phyloP scores from a whole-genome alignment of 371 early-diverging fungal species.

The Cokeromyces recurvatus region DNA sequence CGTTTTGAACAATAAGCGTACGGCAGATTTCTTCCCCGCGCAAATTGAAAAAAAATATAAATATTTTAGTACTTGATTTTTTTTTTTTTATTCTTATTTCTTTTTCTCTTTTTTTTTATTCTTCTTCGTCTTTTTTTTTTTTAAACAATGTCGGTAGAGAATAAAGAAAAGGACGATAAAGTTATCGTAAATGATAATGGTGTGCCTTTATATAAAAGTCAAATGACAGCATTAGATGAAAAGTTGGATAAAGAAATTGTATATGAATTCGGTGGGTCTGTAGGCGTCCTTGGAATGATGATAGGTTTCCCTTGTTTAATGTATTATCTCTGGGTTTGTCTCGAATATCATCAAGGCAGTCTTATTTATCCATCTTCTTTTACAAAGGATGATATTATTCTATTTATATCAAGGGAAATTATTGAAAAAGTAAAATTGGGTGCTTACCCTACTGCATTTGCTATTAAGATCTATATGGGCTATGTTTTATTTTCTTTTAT shows the following conservation, averaged over 20 bases:
- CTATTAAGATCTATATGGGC: constrained; percentile 57
- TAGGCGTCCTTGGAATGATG: constrained; percentile 68
- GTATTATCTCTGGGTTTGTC: constrained; percentile 71
- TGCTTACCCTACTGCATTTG: constrained; percentile 51
- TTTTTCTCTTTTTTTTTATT: background rate
- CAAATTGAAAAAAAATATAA: too few relatives aligned
- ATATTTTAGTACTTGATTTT: too few relatives aligned
- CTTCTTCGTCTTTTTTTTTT: too few relatives aligned
- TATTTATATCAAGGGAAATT: constrained; percentile 40
- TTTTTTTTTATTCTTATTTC: background rate
- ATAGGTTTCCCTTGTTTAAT: constrained; percentile 65
- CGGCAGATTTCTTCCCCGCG: too few relatives aligned
- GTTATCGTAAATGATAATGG: constrained; percentile 17
- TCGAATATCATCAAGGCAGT: constrained; percentile 61
- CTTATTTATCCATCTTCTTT: constrained; percentile 43
- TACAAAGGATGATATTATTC: constrained; percentile 33
- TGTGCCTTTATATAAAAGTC: constrained; percentile 39
- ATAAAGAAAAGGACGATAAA: too few relatives aligned
- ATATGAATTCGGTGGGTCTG: constrained; percentile 72
- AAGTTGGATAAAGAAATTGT: constrained; percentile 59
- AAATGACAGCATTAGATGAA: constrained; percentile 39
- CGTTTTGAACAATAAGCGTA: too few relatives aligned
- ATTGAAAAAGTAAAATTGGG: constrained; percentile 34
- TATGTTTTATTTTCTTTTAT: constrained; percentile 53
- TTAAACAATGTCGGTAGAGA: too few relatives aligned